Evolutionary conservation across 2,329 filamentous ascomycete species (phyloP), one percentile per base, ranked within the genome.

Genomic region (Ophiostoma novo-ulmi): DNA sequence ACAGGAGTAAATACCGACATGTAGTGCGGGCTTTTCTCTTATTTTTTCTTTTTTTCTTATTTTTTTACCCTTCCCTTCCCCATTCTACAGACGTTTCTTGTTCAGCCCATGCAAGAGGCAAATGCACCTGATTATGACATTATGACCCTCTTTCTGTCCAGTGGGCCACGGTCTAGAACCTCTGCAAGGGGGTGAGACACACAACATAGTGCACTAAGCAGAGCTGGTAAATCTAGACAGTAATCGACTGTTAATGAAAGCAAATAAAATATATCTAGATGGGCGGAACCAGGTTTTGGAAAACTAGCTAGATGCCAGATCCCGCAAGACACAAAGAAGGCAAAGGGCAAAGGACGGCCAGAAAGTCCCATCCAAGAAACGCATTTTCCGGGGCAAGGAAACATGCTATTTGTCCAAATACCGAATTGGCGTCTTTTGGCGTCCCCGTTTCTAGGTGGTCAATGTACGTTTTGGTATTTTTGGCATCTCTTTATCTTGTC

Each of bases 61-160:
- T 39, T 39, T 13, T 39, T 13, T 39, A 3, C 38, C 38, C 38
- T 39, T 39, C 10, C 38, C 31, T 31, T 31, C 31, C 31, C 31
- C 31, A 3, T 31, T 31, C 31, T 39, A 39, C 38, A 39, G 38
- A 11, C 1, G 38, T 39, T 39, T 48, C 5, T 48, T 48, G 22
- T 39, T 10, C n/a, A 67, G 48, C 39, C 26, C 48, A 67, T n/a
- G 65, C 52, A 55, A 44, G 55, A 63, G 63, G 39, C 26, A 69
- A 70, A 70, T 41, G 52, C 69, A 71, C 63, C 70, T 72, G 71
- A 72, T 72, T 69, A 69, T 72, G 71, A 72, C 69, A 71, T 70
- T 69, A 71, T 72, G 41, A 39, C 52, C 36, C 36, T 69, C 66
- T 44, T 48, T 63, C n/a, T 44, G 17, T 8, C 55, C 70, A 67